A percentile compares a stretch with the other conserved stretches of the same genome.
Conservation (phyloP, 306 rosid species). For the Cucumis sativus region Cucumber_9930_V3 NC_026658.2:4635501-4636000, state of each 20-base stretch:
- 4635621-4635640: neutral
- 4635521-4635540: constrained; percentile 89
- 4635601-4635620: neutral
- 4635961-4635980: too few species aligned
- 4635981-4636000: too few species aligned
- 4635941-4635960: too few species aligned
- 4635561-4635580: constrained; percentile 86
- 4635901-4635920: too few species aligned
- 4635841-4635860: constrained; percentile 57
- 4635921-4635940: too few species aligned
- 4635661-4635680: neutral
- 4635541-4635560: constrained; percentile 85
- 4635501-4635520: constrained; percentile 99
- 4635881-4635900: neutral
- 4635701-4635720: neutral
- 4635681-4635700: neutral
- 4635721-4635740: neutral
- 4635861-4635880: constrained; percentile 57
- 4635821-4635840: constrained; percentile 56
- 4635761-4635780: constrained; percentile 96
- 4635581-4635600: constrained; percentile 96
- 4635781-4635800: constrained; percentile 89
- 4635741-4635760: constrained; percentile 29
- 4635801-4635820: constrained; percentile 68
- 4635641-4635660: neutral